Evolutionary conservation across 2,329 filamentous ascomycete species (phyloP), one percentile per base, ranked within the genome.

Genomic region (Pseudogymnoascus verrucosus): DNA sequence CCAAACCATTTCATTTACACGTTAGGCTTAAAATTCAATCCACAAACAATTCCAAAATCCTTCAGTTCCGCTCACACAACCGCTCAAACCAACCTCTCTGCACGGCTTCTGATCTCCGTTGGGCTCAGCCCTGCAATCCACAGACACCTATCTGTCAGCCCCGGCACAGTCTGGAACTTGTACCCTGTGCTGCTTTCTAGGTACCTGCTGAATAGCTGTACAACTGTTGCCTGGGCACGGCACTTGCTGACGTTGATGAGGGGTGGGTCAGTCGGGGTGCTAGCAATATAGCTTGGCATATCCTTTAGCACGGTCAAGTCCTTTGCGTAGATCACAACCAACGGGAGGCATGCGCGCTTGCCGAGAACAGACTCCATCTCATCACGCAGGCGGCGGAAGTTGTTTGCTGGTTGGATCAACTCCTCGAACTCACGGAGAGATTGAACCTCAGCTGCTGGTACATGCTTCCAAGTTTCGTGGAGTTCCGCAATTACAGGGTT

Each of bases 181-280:
- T 93, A 95, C 63, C 85, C 82, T 21, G 87, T 85, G 72, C 89
- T 93, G 1, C 89, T 88, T 75, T 95, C 90, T 8, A 95, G 79
- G n/a, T 95, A 78, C 21, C 90, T 82, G 42, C 93, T 77, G 40
- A 95, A 77, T 60, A 89, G 91, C 79, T 95, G 95, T 67, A 93
- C 87, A 40, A 93, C 88, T 1, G 83, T 82, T 3, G 90, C 90
- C 26, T 88, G 87, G 34, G 85, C 88, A 65, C 91, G 88, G 69
- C 89, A 91, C 64, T 89, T 83, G 77, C 93, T 90, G 76, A 95
- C 95, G 74, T 95, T 95, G 69, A 95, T 84, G 51, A 95, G 78
- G 12, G 87, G 86, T 65, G 89, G 83, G 4, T 84, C 84, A 0
- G 79, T 83, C 19, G 85, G 85, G 3, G 85, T 89, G 69, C 82